These are phyloP conservation scores for Colletotrichum endophyticum DNA, from an alignment of 2,329 filamentous ascomycete species.

Conservation along the genomic window DNA sequence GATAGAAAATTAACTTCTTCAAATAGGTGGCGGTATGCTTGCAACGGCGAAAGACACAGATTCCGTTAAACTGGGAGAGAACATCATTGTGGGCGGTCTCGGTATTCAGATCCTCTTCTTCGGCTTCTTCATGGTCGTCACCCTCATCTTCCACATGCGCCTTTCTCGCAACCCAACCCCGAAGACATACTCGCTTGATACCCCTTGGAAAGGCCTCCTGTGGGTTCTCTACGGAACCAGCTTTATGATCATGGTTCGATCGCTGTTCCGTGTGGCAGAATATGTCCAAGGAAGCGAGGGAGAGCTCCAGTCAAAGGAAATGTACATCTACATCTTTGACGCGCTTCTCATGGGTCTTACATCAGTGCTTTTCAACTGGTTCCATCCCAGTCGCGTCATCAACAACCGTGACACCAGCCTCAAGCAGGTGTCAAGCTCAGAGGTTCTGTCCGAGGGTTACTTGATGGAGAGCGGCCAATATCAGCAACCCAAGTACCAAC, in stretches of 20 bases:
- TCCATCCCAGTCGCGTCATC: slow-evolving; percentile 21
- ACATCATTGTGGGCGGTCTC: slow-evolving; percentile 57
- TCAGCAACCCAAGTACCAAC: not conserved
- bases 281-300: slow-evolving; percentile 41
- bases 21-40: slow-evolving; percentile 19
- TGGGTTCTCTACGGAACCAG: slow-evolving; percentile 29
- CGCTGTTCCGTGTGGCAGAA: slow-evolving; percentile 46
- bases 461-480: slow-evolving; percentile 13
- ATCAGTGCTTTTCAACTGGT: slow-evolving; percentile 22
- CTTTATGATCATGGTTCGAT: slow-evolving; percentile 43
- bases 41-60: slow-evolving; percentile 25
- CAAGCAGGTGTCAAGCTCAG: not conserved
- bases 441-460: slow-evolving; percentile 2
- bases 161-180: slow-evolving; percentile 22
- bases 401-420: not conserved
- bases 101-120: slow-evolving; percentile 62
- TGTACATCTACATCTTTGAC: slow-evolving; percentile 42
- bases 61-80: slow-evolving; percentile 37
- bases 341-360: slow-evolving; percentile 36
- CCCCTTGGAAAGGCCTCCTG: slow-evolving; percentile 35
- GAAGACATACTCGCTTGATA: slow-evolving; percentile 19
- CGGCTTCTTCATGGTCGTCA: slow-evolving; percentile 54
- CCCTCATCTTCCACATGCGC: slow-evolving; percentile 49
- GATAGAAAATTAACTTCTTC: not conserved
- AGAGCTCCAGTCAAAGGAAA: slow-evolving; percentile 37